Evolutionary conservation across 495 filamentous ascomycete genomes (phyloP), one percentile per base, ranked within the genome.

Genomic region (Terfezia boudieri): DNA sequence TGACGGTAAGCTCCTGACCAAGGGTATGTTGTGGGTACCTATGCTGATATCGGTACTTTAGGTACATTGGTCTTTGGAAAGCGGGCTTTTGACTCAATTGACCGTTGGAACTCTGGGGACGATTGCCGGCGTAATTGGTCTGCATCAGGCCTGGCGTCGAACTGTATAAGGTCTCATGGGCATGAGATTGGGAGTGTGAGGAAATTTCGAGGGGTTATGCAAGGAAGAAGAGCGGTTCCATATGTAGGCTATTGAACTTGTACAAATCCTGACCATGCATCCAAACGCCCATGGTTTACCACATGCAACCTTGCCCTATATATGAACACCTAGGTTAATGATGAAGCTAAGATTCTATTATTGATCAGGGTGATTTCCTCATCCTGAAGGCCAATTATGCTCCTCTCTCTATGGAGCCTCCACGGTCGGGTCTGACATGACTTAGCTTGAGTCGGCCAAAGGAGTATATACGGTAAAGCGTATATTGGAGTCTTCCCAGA

Each of bases 61-160:
- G 62, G 55, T 93, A 32, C 89, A 94, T 70, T 94, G 84, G 83
- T 83, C 83, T 61, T 61, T 79, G 16, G 81, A 84, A 66, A 69
- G 77, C 55, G 86, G 86, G 0, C 60, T 79, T 11, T 64, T 84
- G 51, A 67, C 70, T 53, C 79, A 82, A 49, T 62, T 67, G 37
- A 67, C 67, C 53, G 70, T 93, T 37, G 83, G 80, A 0, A 63
- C 78, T 53, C 69, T 87, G 35, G 83, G 78, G 12, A 74, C 67
- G 53, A 66, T 87, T 43, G 79, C 78, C 0, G 82, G 82, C 0
- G 62, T 79, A 17, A 70, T 83, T 54, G 78, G 80, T 65, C 74
- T 93, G 57, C 66, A 77, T 57, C 79, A 80, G 59, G 61, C 74
- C 58, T 86, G 82, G 82, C 74, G 63, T 32, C 26, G 26, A 32